Base-by-base conservation (phyloP, 352 stramenopile species). In the Phytopythium mirpurense region DNA sequence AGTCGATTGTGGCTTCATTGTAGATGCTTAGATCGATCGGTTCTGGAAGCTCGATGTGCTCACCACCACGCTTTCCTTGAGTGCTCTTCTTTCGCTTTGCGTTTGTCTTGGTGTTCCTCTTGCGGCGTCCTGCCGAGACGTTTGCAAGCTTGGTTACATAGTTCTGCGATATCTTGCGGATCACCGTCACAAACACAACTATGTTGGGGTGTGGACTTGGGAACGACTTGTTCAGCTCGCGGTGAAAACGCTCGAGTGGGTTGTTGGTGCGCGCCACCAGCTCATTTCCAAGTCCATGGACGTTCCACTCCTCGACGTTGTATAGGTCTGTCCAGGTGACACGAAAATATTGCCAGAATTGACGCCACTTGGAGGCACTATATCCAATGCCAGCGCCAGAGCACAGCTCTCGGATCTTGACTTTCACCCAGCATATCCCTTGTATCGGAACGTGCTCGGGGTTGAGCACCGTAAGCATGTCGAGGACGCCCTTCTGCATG, bases 191-290 rank as follows among this genome's bases (percentile, higher is more conserved):
- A 31, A 65, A 65, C 16, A 55, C 51, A 7, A 40, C 32, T 3
- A 62, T 45, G 7, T 31, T 31, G 10, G 48, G 54, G 14, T 65
- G 47, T 44, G 35, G 31, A n/a, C n/a, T 41, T 42, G 54, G 24
- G 23, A 65, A 62, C 5, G 54, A 40, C 21, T n/a, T 24, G n/a
- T 62, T 51, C 2, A 62, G 3, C 29, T 58, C 56, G 10, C 26
- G 52, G 15, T 62, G 47, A 23, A 64, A 68, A 8, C 56, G 43
- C 18, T 57, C 37, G 11, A 68, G 57, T 4, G 50, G 57, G 43
- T 62, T 68, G 35, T 43, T 65, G 5, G 61, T 65, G 32, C 57
- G 56, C 14, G 36, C 21, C 9, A 65, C 52, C n/a, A 65, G 40
- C 10, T 41, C 54, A 31, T 59, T 56, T 18, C 2, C 47, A 2